Evolutionary conservation across 305 asterid genomes (phyloP), one percentile per base, ranked within the genome.

Genomic region (Fraxinus angustifolia): DNA sequence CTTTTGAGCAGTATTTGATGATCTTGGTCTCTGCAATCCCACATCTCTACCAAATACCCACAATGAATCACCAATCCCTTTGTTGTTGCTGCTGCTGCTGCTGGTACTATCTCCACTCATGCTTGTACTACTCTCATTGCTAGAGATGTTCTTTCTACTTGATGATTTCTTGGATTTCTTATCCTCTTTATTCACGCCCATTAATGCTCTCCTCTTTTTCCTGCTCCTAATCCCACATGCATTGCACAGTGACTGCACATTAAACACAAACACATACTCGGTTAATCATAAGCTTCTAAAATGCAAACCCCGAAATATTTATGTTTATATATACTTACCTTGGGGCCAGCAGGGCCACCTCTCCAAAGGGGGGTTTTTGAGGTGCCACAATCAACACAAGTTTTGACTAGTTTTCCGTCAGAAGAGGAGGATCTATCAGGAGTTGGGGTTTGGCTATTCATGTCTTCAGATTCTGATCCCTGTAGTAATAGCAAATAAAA

Each of bases 321-420:
- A 12, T 48, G 58, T 48, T 34, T 6, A 14, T 42, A 42, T 14
- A 35, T 80, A 92, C 99, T 28, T 28, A 28, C 30, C 97, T 95
- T 95, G 77, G 99, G 99, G 50, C 99, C 99, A 82, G 97, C 97
- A 38, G 99, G 98, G 81, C 99, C 99, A 78, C 99, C 97, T 31
- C 99, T 82, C 99, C 99, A 95, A 3, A 95, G 94, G 4, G 99
- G 99, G 45, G 99, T 95, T 89, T 90, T 93, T 17, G 97, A 87
- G 72, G 99, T 95, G 36, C 99, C 99, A 30, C 98, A 95, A 88
- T 93, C 98, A 34, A 84, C 93, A 82, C 99, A 95, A 0, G 98
- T 93, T 88, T 91, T 95, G 36, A 91, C 67, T 72, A 90, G 67
- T 56, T 56, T 83, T 74, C 88, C 81, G 84, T 89, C 90, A 78